A percentile compares a stretch with the other conserved stretches of the same genome.
These are phyloP conservation scores for Beauveria scarabaeidicola DNA, from an alignment of 2,329 filamentous ascomycete species.

Conservation along the genomic window DNA sequence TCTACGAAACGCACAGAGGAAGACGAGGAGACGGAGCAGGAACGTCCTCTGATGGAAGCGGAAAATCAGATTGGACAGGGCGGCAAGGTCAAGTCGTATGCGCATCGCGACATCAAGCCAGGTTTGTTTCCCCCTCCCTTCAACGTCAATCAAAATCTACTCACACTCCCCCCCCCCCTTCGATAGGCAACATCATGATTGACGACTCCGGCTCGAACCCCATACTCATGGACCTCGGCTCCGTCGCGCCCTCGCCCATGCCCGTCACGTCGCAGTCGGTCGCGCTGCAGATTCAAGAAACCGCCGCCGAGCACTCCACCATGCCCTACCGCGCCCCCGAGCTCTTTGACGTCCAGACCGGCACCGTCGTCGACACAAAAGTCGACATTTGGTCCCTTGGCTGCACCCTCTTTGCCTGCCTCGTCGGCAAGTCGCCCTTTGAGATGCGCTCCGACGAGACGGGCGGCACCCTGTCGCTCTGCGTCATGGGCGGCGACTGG, in stretches of 20 bases:
- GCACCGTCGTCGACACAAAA: slow-evolving; percentile 84
- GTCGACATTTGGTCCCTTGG: slow-evolving; percentile 97
- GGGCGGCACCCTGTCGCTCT: slow-evolving; percentile 84
- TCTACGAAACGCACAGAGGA: slow-evolving; percentile 42
- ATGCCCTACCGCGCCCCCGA: slow-evolving; percentile 98
- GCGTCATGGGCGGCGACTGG: slow-evolving; percentile 91
- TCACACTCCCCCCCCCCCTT: background rate
- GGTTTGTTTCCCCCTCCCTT: slow-evolving; percentile 42
- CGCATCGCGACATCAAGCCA: slow-evolving; percentile 95
- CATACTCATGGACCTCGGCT: slow-evolving; percentile 96
- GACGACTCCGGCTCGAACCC: slow-evolving; percentile 79
- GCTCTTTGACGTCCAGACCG: slow-evolving; percentile 95
- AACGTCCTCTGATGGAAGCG: slow-evolving; percentile 73
- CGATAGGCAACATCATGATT: slow-evolving; percentile 94
- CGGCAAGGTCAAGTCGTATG: slow-evolving; percentile 69
- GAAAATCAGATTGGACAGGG: slow-evolving; percentile 59
- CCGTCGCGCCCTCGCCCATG: slow-evolving; percentile 76
- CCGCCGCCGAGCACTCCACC: slow-evolving; percentile 89
- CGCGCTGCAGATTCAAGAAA: slow-evolving; percentile 87
- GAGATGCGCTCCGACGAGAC: slow-evolving; percentile 95
- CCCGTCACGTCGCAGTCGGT: slow-evolving; percentile 84
- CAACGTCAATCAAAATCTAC: background rate
- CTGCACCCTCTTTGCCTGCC: slow-evolving; percentile 93
- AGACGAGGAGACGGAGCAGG: slow-evolving; percentile 65
- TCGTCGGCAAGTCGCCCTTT: slow-evolving; percentile 94